Evolutionary conservation across 1,139 yeast species (phyloP).

Genomic region (Meyerozyma elateridarum): DNA sequence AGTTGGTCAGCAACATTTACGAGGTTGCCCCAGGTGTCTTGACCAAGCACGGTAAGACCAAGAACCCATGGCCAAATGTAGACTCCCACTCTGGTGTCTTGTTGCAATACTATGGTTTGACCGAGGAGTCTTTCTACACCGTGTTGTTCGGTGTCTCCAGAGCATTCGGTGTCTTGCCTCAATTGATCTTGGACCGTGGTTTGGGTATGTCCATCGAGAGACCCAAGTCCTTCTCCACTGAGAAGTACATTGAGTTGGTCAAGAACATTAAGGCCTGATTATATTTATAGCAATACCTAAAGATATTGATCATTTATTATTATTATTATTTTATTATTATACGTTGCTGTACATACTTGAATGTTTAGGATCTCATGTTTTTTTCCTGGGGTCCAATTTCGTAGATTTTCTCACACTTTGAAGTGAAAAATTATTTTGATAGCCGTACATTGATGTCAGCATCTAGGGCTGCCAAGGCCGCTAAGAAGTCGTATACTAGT

Average conservation of each 20-base stretch:
- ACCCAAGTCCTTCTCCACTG: slow-evolving; percentile 91
- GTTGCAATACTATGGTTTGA: slow-evolving; percentile 94
- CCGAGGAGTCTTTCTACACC: slow-evolving; percentile 94
- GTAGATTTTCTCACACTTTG: too few species aligned
- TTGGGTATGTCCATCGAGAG: slow-evolving; percentile 95
- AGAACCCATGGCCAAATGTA: slow-evolving; percentile 99
- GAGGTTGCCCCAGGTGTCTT: slow-evolving; percentile 95
- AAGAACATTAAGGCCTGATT: slow-evolving; percentile 39
- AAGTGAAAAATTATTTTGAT: slow-evolving; percentile 6
- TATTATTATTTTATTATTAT: too few species aligned
- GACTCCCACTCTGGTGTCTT: slow-evolving; percentile 97
- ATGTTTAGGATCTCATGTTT: too few species aligned
- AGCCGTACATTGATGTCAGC: slow-evolving; percentile 5
- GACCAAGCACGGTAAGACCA: slow-evolving; percentile 95
- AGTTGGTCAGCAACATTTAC: slow-evolving; percentile 84
- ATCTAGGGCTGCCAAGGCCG: too few species aligned
- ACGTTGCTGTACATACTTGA: too few species aligned
- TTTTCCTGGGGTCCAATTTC: too few species aligned
- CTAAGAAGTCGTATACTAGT: slow-evolving; percentile 22
- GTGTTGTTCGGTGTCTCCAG: slow-evolving; percentile 97
- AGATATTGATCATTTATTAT: too few species aligned
- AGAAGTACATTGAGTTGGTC: slow-evolving; percentile 60
- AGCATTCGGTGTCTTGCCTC: slow-evolving; percentile 97
- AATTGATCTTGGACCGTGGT: slow-evolving; percentile 93
- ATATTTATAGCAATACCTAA: slow-evolving; percentile 4